phyloP scores from a whole-genome alignment of 148 eudicot species.

The Silene conica region DNA sequence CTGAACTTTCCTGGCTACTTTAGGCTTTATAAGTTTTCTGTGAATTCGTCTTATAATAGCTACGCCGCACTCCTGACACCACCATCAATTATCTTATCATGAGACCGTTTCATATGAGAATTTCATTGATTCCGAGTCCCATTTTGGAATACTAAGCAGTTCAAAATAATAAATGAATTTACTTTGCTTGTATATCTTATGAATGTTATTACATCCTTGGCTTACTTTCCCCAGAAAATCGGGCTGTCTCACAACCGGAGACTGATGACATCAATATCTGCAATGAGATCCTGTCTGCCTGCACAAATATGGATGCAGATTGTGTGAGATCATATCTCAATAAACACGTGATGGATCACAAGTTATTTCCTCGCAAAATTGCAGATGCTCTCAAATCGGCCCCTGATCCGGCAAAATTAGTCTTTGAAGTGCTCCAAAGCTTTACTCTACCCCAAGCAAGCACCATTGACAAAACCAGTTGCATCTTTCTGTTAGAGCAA shows the following conservation, averaged over 20 bases:
- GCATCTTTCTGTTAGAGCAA: constrained; percentile 23
- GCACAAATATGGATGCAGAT: constrained; percentile 21
- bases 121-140: no score
- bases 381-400: constrained; percentile 22
- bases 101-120: no score
- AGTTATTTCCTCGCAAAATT: constrained; percentile 4
- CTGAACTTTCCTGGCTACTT: no score
- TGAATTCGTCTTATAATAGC: not conserved
- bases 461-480: constrained; percentile 12
- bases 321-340: constrained; percentile 17
- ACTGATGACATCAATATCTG: not conserved
- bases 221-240: no score
- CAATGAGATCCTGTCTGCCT: constrained; percentile 11
- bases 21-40: not conserved
- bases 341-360: constrained; percentile 14
- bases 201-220: no score
- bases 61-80: no score
- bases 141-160: no score
- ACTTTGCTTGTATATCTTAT: no score
- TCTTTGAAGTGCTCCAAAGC: constrained; percentile 32
- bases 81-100: no score
- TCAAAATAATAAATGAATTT: no score
- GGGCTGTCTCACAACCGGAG: not conserved
- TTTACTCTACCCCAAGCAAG: constrained; percentile 21
- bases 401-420: constrained; percentile 34